These are phyloP conservation scores for Apostasia shenzhenica DNA, from an alignment of 106 monocot genomes.

Conservation along the genomic window DNA sequence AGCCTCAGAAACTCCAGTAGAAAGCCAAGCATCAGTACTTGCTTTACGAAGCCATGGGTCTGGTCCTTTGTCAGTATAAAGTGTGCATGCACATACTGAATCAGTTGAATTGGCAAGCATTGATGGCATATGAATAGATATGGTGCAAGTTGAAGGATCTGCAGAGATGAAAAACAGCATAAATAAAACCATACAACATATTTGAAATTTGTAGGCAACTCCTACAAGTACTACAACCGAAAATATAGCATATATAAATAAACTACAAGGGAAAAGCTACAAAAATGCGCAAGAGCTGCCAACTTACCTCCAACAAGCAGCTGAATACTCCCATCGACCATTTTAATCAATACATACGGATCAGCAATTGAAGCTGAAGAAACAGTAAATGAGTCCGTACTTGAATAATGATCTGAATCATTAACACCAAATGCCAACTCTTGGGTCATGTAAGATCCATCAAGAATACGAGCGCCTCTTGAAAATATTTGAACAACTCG, in stretches of 20 bases:
- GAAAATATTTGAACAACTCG: slow-evolving; percentile 85
- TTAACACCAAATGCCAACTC: slow-evolving; percentile 74
- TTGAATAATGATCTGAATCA: slow-evolving; percentile 50
- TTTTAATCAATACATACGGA: slow-evolving; percentile 83
- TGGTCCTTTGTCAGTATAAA: slow-evolving; percentile 90
- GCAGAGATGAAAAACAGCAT: slow-evolving; percentile 11
- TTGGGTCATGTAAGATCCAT: slow-evolving; percentile 95
- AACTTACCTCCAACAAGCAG: slow-evolving; percentile 86
- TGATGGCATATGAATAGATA: slow-evolving; percentile 48
- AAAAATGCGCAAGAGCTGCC: not conserved
- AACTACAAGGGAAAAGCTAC: not conserved
- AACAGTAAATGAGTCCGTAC: slow-evolving; percentile 35
- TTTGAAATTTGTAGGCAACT: not conserved
- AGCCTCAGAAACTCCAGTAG: slow-evolving; percentile 64
- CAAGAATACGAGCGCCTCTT: slow-evolving; percentile 87
- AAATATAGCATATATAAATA: not conserved
- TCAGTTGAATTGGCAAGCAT: slow-evolving; percentile 46
- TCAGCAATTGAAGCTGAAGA: slow-evolving; percentile 90
- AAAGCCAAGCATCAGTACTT: slow-evolving; percentile 98
- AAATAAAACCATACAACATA: not conserved
- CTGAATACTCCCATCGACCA: slow-evolving; percentile 84
- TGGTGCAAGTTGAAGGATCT: slow-evolving; percentile 70
- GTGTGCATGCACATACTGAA: slow-evolving; percentile 65
- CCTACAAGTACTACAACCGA: not conserved
- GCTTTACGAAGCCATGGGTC: slow-evolving; percentile 86